phyloP scores from a whole-genome alignment of 768 basidiomycete species.

The Podaxis sp. region DNA sequence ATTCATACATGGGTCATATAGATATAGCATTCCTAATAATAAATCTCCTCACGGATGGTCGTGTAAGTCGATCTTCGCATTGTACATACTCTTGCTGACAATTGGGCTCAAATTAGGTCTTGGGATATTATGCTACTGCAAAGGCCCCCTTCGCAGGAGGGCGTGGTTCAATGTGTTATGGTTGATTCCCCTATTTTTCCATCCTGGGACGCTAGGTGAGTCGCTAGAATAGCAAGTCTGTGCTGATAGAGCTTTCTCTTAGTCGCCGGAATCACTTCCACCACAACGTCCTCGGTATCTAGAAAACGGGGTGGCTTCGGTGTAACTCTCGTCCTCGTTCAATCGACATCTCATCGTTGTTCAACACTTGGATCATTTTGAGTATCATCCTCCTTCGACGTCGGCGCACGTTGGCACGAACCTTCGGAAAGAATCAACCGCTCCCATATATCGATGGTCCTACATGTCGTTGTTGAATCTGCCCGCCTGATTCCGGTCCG shows the following conservation, averaged over 20 bases:
- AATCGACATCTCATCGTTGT: neutral
- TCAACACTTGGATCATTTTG: neutral
- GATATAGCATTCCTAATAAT: neutral
- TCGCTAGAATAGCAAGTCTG: too few relatives aligned
- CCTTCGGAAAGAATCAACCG: neutral
- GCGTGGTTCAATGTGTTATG: neutral
- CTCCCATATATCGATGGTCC: neutral
- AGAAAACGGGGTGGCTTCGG: neutral
- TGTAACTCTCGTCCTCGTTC: neutral
- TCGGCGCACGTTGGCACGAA: neutral
- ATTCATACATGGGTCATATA: neutral
- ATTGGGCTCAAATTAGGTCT: neutral
- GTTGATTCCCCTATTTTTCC: neutral
- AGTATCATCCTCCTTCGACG: neutral
- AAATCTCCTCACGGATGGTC: slow-evolving; percentile 6
- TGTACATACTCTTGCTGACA: neutral
- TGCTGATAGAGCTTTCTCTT: neutral
- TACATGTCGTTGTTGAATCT: neutral
- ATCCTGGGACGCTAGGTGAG: neutral
- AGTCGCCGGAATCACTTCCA: slow-evolving; percentile 2
- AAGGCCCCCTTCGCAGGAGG: neutral
- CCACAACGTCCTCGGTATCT: neutral
- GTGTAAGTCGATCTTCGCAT: neutral
- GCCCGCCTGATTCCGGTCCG: neutral
- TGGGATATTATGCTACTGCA: slow-evolving; percentile 1